Evolutionary conservation across 169 alveolate species (phyloP), one percentile per base, ranked within the genome.

Genomic region (Eimeria praecox): DNA sequence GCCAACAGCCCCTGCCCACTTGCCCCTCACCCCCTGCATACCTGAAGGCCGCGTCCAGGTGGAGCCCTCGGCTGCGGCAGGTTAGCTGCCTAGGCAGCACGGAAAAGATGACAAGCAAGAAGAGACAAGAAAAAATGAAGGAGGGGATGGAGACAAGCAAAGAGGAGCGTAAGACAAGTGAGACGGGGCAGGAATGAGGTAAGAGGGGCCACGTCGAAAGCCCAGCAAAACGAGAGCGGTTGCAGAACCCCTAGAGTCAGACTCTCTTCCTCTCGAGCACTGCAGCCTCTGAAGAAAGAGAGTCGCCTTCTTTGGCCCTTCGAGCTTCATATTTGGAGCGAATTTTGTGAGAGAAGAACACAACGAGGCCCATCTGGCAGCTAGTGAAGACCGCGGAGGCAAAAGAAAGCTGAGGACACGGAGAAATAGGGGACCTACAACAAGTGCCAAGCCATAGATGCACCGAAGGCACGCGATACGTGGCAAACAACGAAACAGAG

Each of bases 331-430:
- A 18, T 27, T 49, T 9, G 54, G 90, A 24, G 66, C 90, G 90
- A 82, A 82, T 82, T 52, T 52, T 82, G n/a, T 30, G 46, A 9
- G 18, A 20, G 73, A 82, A 44, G 62, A 82, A 33, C n/a, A 33
- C 71, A 16, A 82, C 90, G 44, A 82, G 71, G 62, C 71, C 73
- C 73, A 82, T 44, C 73, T 82, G 90, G 71, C 52, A 49, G 38
- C 46, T 35, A 46, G 71, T n/a, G 71, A 82, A 82, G 27, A 38
- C 66, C 90, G 71, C 90, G 14, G 90, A 82, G 12, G 90, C 73
- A 30, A 82, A 27, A 24, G 62, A 44, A 22, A 82, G 90, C 90
- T 82, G 54, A 64, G 24, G 82, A 78, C 95, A 71, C 46, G 33
- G 69, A 75, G 52, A 46, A 59, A 92, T 18, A 33, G 3, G 33